Base-by-base conservation (phyloP, 2,329 filamentous ascomycete species). In the Talaromyces piceae region DNA sequence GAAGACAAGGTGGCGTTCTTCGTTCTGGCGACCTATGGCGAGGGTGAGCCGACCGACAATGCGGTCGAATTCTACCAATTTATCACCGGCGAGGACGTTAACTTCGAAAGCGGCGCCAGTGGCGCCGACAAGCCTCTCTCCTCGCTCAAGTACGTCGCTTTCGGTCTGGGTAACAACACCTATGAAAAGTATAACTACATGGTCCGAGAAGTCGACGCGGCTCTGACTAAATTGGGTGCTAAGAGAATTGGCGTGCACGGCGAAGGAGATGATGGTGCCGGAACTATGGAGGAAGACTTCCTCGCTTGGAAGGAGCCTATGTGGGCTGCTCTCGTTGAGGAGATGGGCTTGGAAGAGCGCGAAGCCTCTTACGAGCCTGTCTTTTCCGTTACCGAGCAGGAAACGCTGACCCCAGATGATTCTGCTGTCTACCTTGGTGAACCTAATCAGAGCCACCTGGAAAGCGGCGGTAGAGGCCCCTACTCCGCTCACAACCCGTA, bases 131-230 rank as follows among this genome's bases (percentile, higher is more conserved):
- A 85, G 56, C 81, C 91, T 46, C 81, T 98, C 50, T 77, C 74
- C 47, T 91, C 88, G 63, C 80, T 98, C 66, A 91, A 91, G 69
- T 98, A 91, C 66, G 90, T 98, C 64, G 81, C 90, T 52, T 98
- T 98, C 63, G 93, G 93, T 64, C 83, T 98, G 33, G 93, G 93
- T 59, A 98, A 98, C 78, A 98, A 97, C 77, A 97, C 93, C 25
- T 98, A 98, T 68, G 93, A 98, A 68, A 93, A 98, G 77, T 98
- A 96, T 79, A 98, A 98, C 76, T 87, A 87, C 48, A 95, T 98
- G 89, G 91, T 98, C 54, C 89, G 91, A 68, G 88, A 91, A 57
- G 85, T 97, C 52, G 83, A 93, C 73, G 83, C 86, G 68, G 84
- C 83, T 56, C 76, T 98, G 53, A 78, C 83, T 64, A 91, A 87